Evolutionary conservation across 768 basidiomycete species (phyloP).

Genomic region (Hydnum rufescens): DNA sequence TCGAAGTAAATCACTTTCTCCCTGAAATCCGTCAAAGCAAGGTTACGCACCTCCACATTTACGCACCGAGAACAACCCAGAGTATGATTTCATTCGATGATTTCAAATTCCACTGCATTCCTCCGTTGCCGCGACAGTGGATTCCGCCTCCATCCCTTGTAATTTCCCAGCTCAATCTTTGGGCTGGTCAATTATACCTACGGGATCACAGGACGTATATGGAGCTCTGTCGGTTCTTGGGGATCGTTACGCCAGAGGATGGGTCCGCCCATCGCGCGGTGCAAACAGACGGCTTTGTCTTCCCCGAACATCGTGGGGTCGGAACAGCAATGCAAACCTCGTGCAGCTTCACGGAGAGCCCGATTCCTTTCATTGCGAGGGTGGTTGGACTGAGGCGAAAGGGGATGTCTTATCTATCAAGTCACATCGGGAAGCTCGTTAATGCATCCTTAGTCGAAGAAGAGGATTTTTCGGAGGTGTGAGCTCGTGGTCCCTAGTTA

Average conservation of each 20-base stretch:
- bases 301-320: not conserved
- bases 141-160: not conserved
- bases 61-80: constrained; percentile 1
- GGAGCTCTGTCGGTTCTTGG: not conserved
- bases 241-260: not conserved
- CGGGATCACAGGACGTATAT: not conserved
- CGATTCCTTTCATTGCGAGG: not conserved
- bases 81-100: constrained; percentile 1
- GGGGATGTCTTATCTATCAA: not conserved
- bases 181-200: constrained; percentile 3
- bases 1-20: constrained; percentile 3
- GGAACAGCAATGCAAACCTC: too few species aligned
- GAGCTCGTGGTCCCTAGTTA: too few species aligned
- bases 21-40: constrained; percentile 1
- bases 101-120: constrained; percentile 2
- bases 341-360: not conserved
- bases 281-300: not conserved
- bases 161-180: constrained; percentile 2
- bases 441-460: not conserved
- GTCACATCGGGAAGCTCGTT: not conserved
- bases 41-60: constrained; percentile 1
- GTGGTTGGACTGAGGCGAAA: not conserved
- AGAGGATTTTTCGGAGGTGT: too few species aligned
- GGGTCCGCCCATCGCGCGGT: not conserved
- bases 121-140: not conserved